Conservation (phyloP, 108 stramenopile species). For the Fistulifera pelliculosa region DNA sequence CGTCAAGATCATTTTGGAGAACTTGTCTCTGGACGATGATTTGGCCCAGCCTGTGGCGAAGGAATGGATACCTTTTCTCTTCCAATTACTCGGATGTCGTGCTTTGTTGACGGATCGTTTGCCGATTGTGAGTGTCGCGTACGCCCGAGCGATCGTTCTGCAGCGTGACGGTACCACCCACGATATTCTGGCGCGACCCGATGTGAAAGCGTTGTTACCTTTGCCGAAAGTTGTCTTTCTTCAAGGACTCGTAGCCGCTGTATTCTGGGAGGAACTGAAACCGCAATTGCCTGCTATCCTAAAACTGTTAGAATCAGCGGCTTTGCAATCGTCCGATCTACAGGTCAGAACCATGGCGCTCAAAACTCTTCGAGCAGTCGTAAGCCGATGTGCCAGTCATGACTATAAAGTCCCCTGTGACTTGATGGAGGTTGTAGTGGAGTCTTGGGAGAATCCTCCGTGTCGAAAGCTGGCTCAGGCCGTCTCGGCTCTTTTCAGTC, state of each 20-base stretch:
- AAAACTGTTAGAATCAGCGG: conserved; percentile 1
- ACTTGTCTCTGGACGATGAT: neutral
- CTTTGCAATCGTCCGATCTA: conserved; percentile 28
- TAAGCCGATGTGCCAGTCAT: conserved; percentile 9
- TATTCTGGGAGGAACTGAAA: conserved; percentile 1
- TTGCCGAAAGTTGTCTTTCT: neutral
- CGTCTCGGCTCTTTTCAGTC: conserved; percentile 41
- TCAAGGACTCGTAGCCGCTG: conserved; percentile 5
- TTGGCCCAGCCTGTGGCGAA: neutral
- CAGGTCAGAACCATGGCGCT: conserved; percentile 40
- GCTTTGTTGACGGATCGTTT: neutral
- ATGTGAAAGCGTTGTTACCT: neutral
- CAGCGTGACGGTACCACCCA: neutral
- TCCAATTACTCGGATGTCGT: neutral
- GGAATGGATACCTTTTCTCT: neutral
- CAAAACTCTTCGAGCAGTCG: conserved; percentile 36
- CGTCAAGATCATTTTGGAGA: neutral
- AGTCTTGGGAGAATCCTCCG: conserved; percentile 54
- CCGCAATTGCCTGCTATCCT: neutral
- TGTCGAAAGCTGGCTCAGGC: conserved; percentile 34
- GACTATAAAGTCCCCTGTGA: conserved; percentile 13
- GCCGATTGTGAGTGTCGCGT: neutral
- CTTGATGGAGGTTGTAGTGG: conserved; percentile 30
- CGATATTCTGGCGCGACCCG: neutral
- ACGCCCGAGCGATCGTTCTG: neutral